Evolutionary conservation across 2,329 filamentous ascomycete species (phyloP).

Genomic region (Pseudocercospora vitis): DNA sequence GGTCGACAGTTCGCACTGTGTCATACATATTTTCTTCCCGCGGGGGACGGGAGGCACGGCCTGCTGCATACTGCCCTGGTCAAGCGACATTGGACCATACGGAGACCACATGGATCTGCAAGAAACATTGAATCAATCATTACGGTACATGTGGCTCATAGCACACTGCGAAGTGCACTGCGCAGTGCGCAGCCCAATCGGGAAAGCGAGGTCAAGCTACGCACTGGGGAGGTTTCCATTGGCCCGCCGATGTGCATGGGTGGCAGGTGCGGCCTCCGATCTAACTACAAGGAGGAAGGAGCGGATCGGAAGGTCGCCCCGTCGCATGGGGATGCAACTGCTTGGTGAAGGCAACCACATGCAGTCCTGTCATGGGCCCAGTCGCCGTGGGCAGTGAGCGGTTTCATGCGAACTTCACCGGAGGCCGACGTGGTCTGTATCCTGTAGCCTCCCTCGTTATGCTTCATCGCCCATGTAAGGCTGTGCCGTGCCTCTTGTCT

Average conservation of each 20-base stretch:
- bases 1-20: not conserved
- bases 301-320: no score
- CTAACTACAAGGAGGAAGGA: no score
- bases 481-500: constrained; percentile 5
- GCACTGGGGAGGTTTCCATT: no score
- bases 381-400: constrained; percentile 5
- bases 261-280: no score
- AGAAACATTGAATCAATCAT: no score
- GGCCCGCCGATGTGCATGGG: no score
- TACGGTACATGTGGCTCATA: not conserved
- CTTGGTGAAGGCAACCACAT: constrained; percentile 1
- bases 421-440: not conserved
- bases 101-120: not conserved
- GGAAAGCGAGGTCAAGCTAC: no score
- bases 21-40: not conserved
- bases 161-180: constrained; percentile 14
- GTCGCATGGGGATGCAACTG: no score
- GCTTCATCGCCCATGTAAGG: constrained; percentile 2
- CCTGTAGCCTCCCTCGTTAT: constrained; percentile 5
- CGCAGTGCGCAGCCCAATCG: constrained; percentile 11
- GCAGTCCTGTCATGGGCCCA: not conserved
- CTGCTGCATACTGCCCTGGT: not conserved
- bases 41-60: not conserved
- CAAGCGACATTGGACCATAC: not conserved
- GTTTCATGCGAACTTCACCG: not conserved